These are phyloP conservation scores for Aureobasidium sp. DNA, from an alignment of 2,329 filamentous ascomycete genomes.

Conservation along the genomic window DNA sequence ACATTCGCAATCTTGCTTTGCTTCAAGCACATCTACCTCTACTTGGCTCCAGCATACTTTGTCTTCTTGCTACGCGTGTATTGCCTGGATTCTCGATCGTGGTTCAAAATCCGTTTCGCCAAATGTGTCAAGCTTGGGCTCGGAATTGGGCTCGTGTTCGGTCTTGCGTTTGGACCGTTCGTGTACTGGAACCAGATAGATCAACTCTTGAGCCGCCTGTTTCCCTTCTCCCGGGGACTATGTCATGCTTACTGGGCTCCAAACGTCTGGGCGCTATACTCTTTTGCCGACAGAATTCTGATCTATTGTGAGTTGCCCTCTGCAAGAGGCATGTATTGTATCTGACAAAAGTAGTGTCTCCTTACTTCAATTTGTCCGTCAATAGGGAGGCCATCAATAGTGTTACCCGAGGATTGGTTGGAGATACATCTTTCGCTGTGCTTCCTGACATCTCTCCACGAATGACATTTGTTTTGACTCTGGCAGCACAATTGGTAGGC, in stretches of 20 bases:
- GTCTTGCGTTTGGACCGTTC: slow-evolving; percentile 83
- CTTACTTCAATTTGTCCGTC: slow-evolving; percentile 66
- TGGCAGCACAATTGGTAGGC: slow-evolving; percentile 66
- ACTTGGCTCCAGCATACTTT: slow-evolving; percentile 92
- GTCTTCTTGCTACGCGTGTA: slow-evolving; percentile 84
- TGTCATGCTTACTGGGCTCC: slow-evolving; percentile 99
- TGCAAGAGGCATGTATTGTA: background rate
- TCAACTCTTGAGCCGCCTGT: slow-evolving; percentile 75
- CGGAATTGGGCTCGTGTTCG: slow-evolving; percentile 64
- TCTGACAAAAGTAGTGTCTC: slow-evolving; percentile 54
- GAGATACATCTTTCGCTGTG: slow-evolving; percentile 88
- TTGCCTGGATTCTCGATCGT: slow-evolving; percentile 69
- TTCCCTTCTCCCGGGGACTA: slow-evolving; percentile 86
- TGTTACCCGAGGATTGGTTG: slow-evolving; percentile 85
- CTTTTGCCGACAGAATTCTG: slow-evolving; percentile 74
- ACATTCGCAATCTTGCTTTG: slow-evolving; percentile 80
- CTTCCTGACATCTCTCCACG: slow-evolving; percentile 77
- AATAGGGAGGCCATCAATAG: slow-evolving; percentile 71
- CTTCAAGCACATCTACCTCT: slow-evolving; percentile 97
- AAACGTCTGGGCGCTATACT: slow-evolving; percentile 95
- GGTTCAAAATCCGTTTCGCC: slow-evolving; percentile 62
- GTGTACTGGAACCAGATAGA: slow-evolving; percentile 70
- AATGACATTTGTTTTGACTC: slow-evolving; percentile 71
- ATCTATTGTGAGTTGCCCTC: slow-evolving; percentile 58
- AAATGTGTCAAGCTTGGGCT: slow-evolving; percentile 79